Percentiles rank a stretch among this genome's conserved stretches.
Conservation (phyloP, 306 rosid species). For the Senna siamea region DNA sequence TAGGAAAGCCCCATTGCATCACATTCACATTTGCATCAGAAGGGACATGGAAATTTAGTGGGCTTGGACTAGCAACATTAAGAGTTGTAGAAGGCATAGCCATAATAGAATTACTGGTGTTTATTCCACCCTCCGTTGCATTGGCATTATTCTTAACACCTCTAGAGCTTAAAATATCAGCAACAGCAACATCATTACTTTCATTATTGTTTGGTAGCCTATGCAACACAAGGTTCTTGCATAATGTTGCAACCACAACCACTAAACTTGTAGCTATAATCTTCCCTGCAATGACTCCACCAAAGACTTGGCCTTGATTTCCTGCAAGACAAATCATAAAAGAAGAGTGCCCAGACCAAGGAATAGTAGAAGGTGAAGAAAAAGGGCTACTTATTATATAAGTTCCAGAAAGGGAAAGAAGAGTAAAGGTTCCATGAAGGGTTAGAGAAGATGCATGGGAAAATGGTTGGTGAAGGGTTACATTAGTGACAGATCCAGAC, state of each 20-base stretch:
- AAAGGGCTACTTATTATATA: background rate
- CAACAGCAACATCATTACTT: slow-evolving; percentile 1
- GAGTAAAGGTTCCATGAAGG: slow-evolving; percentile 43
- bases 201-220: slow-evolving; percentile 1
- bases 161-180: background rate
- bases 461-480: slow-evolving; percentile 37
- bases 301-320: slow-evolving; percentile 53
- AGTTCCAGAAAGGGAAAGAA: slow-evolving; percentile 46
- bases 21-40: slow-evolving; percentile 36
- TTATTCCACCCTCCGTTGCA: background rate
- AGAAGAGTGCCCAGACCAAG: slow-evolving; percentile 12
- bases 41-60: slow-evolving; percentile 34
- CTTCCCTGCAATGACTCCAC: slow-evolving; percentile 60
- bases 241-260: slow-evolving; percentile 41
- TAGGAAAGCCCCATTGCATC: slow-evolving; percentile 53
- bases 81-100: slow-evolving; percentile 1
- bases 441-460: slow-evolving; percentile 28
- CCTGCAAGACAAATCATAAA: slow-evolving; percentile 54
- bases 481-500: slow-evolving; percentile 51
- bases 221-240: slow-evolving; percentile 38
- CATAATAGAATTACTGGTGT: background rate
- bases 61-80: slow-evolving; percentile 22
- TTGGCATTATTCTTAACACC: too few species aligned
- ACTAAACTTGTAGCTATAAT: slow-evolving; percentile 51
- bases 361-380: background rate